Conservation (phyloP, 208 protist species). For the Crithidia sp. region DNA sequence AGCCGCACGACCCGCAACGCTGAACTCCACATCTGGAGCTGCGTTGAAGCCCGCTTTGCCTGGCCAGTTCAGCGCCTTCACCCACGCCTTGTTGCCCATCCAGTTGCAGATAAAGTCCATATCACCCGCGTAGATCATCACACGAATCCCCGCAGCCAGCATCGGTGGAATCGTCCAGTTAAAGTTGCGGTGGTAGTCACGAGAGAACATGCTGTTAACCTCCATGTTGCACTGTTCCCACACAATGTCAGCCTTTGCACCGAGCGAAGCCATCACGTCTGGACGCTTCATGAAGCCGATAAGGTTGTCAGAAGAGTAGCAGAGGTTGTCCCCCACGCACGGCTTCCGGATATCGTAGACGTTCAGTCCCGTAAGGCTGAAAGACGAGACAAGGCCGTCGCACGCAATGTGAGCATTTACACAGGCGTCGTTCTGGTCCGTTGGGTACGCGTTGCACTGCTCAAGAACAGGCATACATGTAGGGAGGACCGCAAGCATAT, state of each 20-base stretch:
- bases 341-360: conserved; percentile 79
- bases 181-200: conserved; percentile 52
- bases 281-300: conserved; percentile 51
- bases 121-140: no score
- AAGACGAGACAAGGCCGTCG: conserved; percentile 5
- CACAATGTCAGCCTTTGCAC: conserved; percentile 29
- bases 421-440: conserved; percentile 24
- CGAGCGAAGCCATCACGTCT: conserved; percentile 32
- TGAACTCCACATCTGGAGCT: no score
- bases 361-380: conserved; percentile 50
- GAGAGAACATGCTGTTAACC: conserved; percentile 31
- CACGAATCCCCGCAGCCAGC: no score
- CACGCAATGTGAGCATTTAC: not conserved
- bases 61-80: no score
- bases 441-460: conserved; percentile 30
- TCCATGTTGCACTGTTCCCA: not conserved
- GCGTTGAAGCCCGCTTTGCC: no score
- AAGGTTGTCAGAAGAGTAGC: conserved; percentile 80
- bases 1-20: no score
- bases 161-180: no score
- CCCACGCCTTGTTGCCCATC: no score
- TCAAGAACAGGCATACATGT: conserved; percentile 48
- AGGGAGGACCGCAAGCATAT: conserved; percentile 51
- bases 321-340: conserved; percentile 55
- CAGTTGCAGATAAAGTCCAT: no score